Conservation (phyloP, 164 flowering plant genomes). For the Aristolochia californica region DNA sequence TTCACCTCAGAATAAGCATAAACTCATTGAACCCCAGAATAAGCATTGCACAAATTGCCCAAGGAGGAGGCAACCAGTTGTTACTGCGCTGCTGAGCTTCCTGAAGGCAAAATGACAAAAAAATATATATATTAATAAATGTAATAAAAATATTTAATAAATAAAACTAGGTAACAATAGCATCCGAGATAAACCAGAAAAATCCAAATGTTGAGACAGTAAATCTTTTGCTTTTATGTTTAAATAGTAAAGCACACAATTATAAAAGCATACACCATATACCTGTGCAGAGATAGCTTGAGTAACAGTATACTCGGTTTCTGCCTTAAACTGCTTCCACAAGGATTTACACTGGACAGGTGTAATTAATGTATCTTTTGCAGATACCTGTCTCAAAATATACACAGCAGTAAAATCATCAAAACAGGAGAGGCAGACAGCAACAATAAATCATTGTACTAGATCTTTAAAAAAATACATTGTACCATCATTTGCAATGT, state of each 20-base stretch:
- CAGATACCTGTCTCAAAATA: slow-evolving; percentile 30
- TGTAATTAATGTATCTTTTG: slow-evolving; percentile 38
- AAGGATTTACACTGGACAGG: slow-evolving; percentile 69
- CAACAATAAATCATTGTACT: neutral
- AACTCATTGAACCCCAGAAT: slow-evolving; percentile 73
- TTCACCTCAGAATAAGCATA: slow-evolving; percentile 51
- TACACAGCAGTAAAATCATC: too few species aligned
- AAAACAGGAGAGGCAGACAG: neutral
- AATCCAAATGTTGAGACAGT: too few species aligned
- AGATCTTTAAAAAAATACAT: neutral
- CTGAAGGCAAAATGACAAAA: slow-evolving; percentile 22
- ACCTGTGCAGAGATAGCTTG: slow-evolving; percentile 77
- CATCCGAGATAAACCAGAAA: too few species aligned
- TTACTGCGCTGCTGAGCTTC: slow-evolving; percentile 51
- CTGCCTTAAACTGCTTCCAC: slow-evolving; percentile 65
- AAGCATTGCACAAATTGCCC: slow-evolving; percentile 61
- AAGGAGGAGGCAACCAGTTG: slow-evolving; percentile 84
- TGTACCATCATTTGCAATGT: neutral
- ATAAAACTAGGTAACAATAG: too few species aligned
- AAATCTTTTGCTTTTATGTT: too few species aligned
- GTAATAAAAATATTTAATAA: too few species aligned
- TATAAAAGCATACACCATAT: slow-evolving; percentile 1
- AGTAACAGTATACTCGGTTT: slow-evolving; percentile 51
- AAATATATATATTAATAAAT: neutral
- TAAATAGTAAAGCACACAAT: too few species aligned